A percentile compares a stretch with the other conserved stretches of the same genome.
Evolutionary conservation across 169 alveolate species (phyloP).

Genomic region (Plasmodium sp.): DNA sequence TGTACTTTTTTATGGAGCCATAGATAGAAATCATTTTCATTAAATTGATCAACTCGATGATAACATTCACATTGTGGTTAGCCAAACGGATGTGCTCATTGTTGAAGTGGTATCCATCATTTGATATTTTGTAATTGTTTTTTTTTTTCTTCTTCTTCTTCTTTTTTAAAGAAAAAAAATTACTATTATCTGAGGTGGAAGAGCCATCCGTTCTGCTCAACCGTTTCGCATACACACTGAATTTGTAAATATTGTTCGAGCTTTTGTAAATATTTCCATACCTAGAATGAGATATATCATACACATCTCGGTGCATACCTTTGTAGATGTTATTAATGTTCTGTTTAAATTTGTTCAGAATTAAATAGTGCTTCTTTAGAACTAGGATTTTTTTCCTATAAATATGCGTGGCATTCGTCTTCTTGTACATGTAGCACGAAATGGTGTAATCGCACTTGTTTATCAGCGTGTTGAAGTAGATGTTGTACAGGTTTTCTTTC

Average conservation of each 20-base stretch:
- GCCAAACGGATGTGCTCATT: constrained; percentile 61
- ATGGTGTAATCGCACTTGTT: constrained; percentile 58
- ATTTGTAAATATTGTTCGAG: constrained; percentile 47
- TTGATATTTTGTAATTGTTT: constrained; percentile 36
- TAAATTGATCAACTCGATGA: constrained; percentile 47
- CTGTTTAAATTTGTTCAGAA: constrained; percentile 42
- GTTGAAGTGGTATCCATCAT: constrained; percentile 55
- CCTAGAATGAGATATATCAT: constrained; percentile 58
- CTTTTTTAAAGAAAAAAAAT: constrained; percentile 54
- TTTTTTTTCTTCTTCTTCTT: constrained; percentile 23
- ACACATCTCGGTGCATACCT: constrained; percentile 16
- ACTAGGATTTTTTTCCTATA: constrained; percentile 56
- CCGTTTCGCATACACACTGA: constrained; percentile 47
- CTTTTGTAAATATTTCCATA: constrained; percentile 33
- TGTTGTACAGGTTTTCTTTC: background rate
- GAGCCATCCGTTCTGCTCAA: constrained; percentile 9
- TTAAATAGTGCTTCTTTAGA: constrained; percentile 39
- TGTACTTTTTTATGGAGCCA: constrained; percentile 67
- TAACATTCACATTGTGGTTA: constrained; percentile 28
- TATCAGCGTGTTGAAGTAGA: constrained; percentile 38
- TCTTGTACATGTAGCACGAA: constrained; percentile 62
- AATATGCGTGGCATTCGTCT: constrained; percentile 59
- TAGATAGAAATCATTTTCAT: constrained; percentile 60
- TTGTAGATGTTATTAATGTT: constrained; percentile 39
- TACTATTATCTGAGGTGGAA: constrained; percentile 27